Evolutionary conservation across 73 alveolate genomes (phyloP), one percentile per base, ranked within the genome.

Genomic region (Tetrahymena malaccensis): DNA sequence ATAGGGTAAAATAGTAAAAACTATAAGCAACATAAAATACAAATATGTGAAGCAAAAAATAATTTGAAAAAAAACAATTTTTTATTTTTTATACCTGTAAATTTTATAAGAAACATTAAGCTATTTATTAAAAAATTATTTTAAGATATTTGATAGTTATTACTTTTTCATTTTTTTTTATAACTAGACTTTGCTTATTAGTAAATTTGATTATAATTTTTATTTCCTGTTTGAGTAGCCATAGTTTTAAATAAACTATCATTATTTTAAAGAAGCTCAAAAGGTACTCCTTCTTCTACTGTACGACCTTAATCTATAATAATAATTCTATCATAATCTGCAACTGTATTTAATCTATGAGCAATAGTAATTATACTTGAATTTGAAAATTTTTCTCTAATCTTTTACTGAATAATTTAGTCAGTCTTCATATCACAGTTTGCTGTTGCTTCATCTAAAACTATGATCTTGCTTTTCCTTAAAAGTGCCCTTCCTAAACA

Each of bases 361-460:
- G 98, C 98, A 85, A 97, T 97, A 16, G 98, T 94, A 93, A 97
- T 96, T 85, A 97, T 94, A 85, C 98, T 97, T 10, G 96, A 94
- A 70, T 96, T 83, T 55, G 70, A 94, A 22, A 97, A 94, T 43
- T 84, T 84, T 94, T 94, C 94, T 58, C 93, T 95, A 25, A 97
- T 97, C 11, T 97, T 97, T 31, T 94, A 95, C 94, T 96, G 96
- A 13, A 97, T 96, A 19, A 94, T 94, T 94, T 96, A 95, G 35
- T 97, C 98, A 43, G 97, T 96, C 93, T 94, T 95, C 56, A 96
- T 85, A 96, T 97, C 98, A 17, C 96, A 96, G 57, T 97, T 97
- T n/a, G 98, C 98, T 43, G 98, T 97, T 8, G 98, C 98, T 94
- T 97, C 98, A 96, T 97, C 98, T 25, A 97, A 93, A 93, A 97